Base-by-base conservation (phyloP, 805 yeast genomes). In the Ogataea zsoltii region DNA sequence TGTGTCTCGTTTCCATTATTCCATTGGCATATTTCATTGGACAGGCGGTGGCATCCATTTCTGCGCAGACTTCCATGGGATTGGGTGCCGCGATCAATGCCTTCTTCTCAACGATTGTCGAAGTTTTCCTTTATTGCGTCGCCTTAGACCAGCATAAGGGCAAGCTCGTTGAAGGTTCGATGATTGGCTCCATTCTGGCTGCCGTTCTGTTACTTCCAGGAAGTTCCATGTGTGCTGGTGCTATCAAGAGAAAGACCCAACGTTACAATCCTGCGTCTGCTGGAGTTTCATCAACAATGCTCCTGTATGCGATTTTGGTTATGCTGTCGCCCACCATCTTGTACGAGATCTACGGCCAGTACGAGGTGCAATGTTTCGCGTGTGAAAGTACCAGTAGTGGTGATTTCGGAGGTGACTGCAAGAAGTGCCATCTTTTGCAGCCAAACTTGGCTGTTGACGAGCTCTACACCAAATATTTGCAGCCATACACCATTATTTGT, bases 11-110 rank as follows among this genome's bases (percentile, higher is more conserved):
- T 39, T 87, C 97, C 1, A 88, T 94, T 47, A 79, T 94, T 30
- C 99, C 99, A 6, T 72, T 94, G 54, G 98, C 99, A 0, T 92
- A 94, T 62, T 94, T 90, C 67, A 91, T 94, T 56, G 99, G 99
- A 3, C 98, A 92, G 66, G 98, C 98, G 5, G 99, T 94, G n/a
- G 99, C 99, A 0, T 91, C 98, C 2, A 94, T 94, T 48, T 87
- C 96, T 6, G 98, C 99, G 0, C 99, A 94, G 69, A 88, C 97
- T 0, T 91, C 97, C 0, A 94, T 94, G 99, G 97, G 98, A 23
- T 82, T 94, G 48, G 98, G 98, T 71, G 99, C 99, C 1, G 97
- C 91, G 0, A 90, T 94, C 57, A 94, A 94, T 65, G 99, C 99
- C 0, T 92, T 94, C 60, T 94, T 94, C 74, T 91, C 98, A 1